These are phyloP conservation scores for Tillandsia leiboldiana DNA, from an alignment of 176 grass and related monocot genomes.

Conservation along the genomic window DNA sequence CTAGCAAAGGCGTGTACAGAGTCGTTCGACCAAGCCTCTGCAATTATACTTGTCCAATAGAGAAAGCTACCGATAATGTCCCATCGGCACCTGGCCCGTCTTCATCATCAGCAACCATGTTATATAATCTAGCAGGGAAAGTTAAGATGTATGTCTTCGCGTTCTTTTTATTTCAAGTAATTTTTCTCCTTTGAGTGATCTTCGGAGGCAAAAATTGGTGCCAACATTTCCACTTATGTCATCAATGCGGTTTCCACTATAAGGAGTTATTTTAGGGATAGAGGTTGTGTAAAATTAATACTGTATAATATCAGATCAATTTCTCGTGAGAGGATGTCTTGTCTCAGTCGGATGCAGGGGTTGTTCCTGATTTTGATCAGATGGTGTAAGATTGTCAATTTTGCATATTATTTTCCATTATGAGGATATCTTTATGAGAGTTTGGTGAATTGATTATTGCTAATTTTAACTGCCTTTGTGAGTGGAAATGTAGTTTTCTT, in stretches of 20 bases:
- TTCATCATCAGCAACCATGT: background rate
- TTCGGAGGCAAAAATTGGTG: too few relatives aligned
- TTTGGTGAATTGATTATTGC: too few relatives aligned
- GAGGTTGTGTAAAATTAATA: too few relatives aligned
- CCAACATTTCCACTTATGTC: background rate
- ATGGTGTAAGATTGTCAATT: too few relatives aligned
- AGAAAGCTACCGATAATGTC: constrained; percentile 7
- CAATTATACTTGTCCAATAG: constrained; percentile 14
- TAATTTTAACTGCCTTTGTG: too few relatives aligned
- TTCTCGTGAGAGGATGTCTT: too few relatives aligned
- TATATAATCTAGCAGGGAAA: background rate
- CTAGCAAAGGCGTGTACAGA: constrained; percentile 69
- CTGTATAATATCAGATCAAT: too few relatives aligned
- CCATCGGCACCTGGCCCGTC: background rate
- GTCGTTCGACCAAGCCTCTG: constrained; percentile 63
- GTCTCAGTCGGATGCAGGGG: too few relatives aligned
- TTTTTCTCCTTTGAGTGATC: constrained; percentile 14
- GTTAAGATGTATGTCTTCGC: background rate
- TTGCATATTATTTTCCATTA: too few relatives aligned
- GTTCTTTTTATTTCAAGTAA: background rate
- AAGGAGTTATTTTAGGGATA: background rate
- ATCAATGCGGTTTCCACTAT: background rate
- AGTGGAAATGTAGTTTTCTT: too few relatives aligned
- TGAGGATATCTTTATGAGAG: too few relatives aligned
- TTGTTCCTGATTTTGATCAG: too few relatives aligned